phyloP scores from a whole-genome alignment of 768 basidiomycete genomes.

The Termitomyces sp. region DNA sequence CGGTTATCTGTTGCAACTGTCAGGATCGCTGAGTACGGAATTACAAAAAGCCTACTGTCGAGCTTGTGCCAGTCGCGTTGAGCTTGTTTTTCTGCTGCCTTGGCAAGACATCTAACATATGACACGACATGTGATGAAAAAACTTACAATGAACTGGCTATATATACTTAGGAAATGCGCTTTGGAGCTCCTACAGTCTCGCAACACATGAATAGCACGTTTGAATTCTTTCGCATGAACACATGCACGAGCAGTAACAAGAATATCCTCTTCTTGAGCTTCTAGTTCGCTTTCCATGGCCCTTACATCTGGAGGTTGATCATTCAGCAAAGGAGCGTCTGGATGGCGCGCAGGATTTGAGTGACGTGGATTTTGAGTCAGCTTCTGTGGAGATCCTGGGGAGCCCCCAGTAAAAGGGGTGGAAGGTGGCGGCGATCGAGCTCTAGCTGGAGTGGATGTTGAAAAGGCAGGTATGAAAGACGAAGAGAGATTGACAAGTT shows the following conservation, averaged over 20 bases:
- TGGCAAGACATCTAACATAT: constrained; percentile 4
- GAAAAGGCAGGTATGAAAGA: constrained; percentile 38
- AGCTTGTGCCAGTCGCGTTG: constrained; percentile 84
- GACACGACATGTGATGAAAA: constrained; percentile 6
- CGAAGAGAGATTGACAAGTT: constrained; percentile 20
- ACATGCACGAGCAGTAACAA: constrained; percentile 68
- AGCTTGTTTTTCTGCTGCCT: constrained; percentile 84
- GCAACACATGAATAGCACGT: constrained; percentile 65
- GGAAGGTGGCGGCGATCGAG: constrained; percentile 37
- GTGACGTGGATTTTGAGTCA: constrained; percentile 26
- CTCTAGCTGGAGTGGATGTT: constrained; percentile 58
- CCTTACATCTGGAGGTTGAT: constrained; percentile 30
- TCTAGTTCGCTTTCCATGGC: constrained; percentile 46
- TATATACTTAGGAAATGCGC: constrained; percentile 78
- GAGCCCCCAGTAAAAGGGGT: constrained; percentile 35
- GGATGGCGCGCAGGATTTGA: constrained; percentile 29
- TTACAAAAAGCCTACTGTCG: constrained; percentile 50
- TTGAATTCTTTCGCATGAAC: constrained; percentile 77
- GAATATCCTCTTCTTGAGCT: constrained; percentile 65
- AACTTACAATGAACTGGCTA: constrained; percentile 79
- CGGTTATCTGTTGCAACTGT: constrained; percentile 50
- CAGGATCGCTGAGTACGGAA: neutral
- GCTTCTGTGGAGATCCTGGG: constrained; percentile 29
- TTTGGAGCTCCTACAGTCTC: constrained; percentile 64
- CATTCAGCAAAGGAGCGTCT: constrained; percentile 32